Conservation (phyloP, 441 rosid species). For the Mallotus japonicus region DNA sequence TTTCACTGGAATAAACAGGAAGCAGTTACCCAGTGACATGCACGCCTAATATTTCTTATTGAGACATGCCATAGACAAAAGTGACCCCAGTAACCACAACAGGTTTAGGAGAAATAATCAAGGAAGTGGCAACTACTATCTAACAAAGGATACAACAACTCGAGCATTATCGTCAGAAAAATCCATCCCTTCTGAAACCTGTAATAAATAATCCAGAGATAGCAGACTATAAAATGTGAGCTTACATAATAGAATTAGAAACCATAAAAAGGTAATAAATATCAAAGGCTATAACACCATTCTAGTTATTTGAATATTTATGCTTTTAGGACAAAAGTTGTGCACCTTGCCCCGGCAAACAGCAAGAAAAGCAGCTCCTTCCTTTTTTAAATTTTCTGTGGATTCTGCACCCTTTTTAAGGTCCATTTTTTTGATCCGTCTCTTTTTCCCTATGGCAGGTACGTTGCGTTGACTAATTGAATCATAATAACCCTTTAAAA, state of each 20-base stretch:
- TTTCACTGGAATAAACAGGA: not conserved
- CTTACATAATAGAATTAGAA: not conserved
- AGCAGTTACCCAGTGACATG: conserved; percentile 9
- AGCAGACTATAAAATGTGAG: not conserved
- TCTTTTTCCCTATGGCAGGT: conserved; percentile 48
- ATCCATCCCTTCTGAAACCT: conserved; percentile 99
- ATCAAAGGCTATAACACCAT: not conserved
- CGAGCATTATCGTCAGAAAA: conserved; percentile 97
- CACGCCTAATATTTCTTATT: not conserved
- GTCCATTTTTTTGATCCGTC: conserved; percentile 51
- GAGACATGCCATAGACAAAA: conserved; percentile 14
- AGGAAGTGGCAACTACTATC: conserved; percentile 19
- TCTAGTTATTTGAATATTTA: not conserved
- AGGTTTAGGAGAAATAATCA: conserved; percentile 5
- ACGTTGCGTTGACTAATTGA: conserved; percentile 41
- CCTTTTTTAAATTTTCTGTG: conserved; percentile 37
- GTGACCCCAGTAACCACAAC: conserved; percentile 8
- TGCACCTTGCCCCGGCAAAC: conserved; percentile 95
- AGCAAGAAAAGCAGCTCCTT: conserved; percentile 94
- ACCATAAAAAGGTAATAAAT: not conserved
- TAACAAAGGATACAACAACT: conserved; percentile 85
- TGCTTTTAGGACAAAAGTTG: not conserved
- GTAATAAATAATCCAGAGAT: conserved; percentile 29
- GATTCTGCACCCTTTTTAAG: conserved; percentile 30
- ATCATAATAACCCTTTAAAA: conserved; percentile 76